Evolutionary conservation across 345 rosid species (phyloP), one percentile per base, ranked within the genome.

Genomic region (thale cress (Arabidopsis thaliana)): DNA sequence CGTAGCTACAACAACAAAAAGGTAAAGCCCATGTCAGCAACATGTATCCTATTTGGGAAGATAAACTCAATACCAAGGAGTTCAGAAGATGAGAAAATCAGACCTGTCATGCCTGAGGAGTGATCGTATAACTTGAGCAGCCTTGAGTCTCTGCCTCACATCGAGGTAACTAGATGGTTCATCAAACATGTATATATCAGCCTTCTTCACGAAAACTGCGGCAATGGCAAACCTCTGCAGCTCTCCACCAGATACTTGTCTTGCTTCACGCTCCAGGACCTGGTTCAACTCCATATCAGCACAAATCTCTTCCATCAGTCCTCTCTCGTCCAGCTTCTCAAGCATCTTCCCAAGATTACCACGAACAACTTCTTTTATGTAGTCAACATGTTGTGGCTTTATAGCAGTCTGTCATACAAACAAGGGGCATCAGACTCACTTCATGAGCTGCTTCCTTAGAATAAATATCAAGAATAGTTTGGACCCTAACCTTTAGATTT

Each of bases 141-240:
- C 96, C 80, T 90, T 92, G 57, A 92, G 89, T 86, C 96, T 87
- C 83, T 92, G 97, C 64, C 85, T 90, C 64, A 90, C 97, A 85
- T 90, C 97, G 45, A 92, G 94, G 82, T 87, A 90, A 79, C 96
- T 92, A 33, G 97, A 92, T 63, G 97, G 97, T 67, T 92, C 94
- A 75, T 92, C 97, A 79, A 92, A 92, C 94, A 90, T 90, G 71
- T 88, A 92, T 67, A 90, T 90, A 76, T 90, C 96, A 14, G 96
- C 97, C 80, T 83, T 90, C 79, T 88, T 93, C 73, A 92, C 67
- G 22, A 89, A 89, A 78, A 87, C 92, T 72, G 87, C 94, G 5
- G 94, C 96, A 71, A 92, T 90, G 42, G 94, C 94, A 84, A 92
- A 92, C 50, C 94, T 83, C 85, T 90, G 94, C 22, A 92, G 89